Percentiles rank a stretch among this genome's conserved stretches.
Evolutionary conservation across 2,329 filamentous ascomycete genomes (phyloP).

Genomic region (Gnomoniopsis sp.): DNA sequence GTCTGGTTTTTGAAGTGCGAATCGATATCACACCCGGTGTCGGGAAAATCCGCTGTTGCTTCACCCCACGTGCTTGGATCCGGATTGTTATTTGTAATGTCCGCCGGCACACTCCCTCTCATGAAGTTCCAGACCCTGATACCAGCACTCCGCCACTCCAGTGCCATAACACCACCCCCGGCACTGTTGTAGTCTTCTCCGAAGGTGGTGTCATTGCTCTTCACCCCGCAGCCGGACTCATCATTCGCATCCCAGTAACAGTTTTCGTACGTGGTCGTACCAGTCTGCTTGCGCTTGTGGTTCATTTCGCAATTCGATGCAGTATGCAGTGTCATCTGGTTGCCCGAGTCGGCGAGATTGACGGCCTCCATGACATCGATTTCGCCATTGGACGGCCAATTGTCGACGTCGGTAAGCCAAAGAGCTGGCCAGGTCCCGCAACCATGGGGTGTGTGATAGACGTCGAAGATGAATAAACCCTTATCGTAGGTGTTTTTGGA

Average conservation of each 20-base stretch:
- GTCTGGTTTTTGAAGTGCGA: constrained; percentile 62
- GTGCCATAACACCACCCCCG: constrained; percentile 57
- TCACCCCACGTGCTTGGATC: constrained; percentile 61
- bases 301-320: constrained; percentile 47
- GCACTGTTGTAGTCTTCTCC: constrained; percentile 49
- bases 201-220: constrained; percentile 39
- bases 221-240: constrained; percentile 58
- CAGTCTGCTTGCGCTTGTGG: constrained; percentile 52
- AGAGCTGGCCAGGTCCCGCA: constrained; percentile 65
- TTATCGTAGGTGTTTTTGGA: constrained; percentile 57
- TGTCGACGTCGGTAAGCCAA: constrained; percentile 58
- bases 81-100: constrained; percentile 50
- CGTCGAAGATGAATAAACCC: constrained; percentile 68
- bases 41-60: constrained; percentile 63
- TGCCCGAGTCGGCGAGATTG: constrained; percentile 52
- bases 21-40: constrained; percentile 56
- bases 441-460: constrained; percentile 60
- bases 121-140: constrained; percentile 63
- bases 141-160: constrained; percentile 58
- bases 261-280: constrained; percentile 36
- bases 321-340: constrained; percentile 60
- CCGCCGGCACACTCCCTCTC: constrained; percentile 43
- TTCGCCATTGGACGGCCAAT: constrained; percentile 64
- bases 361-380: constrained; percentile 61
- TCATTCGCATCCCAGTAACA: constrained; percentile 49